Percentiles rank a stretch among this genome's conserved stretches.
These are phyloP conservation scores for Collariella sp. DNA, from an alignment of 495 filamentous ascomycete genomes.

Conservation along the genomic window DNA sequence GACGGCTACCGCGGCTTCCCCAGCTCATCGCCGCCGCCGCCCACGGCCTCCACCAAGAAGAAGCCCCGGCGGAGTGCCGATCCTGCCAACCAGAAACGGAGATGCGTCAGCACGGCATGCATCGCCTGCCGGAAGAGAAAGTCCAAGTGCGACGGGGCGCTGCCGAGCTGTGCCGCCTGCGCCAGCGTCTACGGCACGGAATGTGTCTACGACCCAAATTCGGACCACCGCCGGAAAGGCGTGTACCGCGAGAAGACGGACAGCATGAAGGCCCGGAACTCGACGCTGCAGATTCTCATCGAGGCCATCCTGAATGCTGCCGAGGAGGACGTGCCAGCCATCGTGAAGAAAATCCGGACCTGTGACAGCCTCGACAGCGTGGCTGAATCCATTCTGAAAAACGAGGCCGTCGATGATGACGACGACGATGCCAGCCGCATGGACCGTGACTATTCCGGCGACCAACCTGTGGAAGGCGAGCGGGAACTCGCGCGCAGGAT, in stretches of 20 bases:
- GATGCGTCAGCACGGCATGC: conserved; percentile 90
- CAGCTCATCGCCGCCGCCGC: conserved; percentile 3
- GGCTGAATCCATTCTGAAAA: conserved; percentile 62
- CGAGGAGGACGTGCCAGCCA: conserved; percentile 69
- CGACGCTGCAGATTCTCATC: conserved; percentile 82
- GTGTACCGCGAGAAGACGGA: conserved; percentile 95
- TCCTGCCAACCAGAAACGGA: conserved; percentile 55
- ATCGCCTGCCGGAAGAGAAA: conserved; percentile 86
- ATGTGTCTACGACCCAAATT: conserved; percentile 90
- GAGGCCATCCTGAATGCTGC: conserved; percentile 87
- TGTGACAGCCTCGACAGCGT: conserved; percentile 89
- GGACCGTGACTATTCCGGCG: conserved; percentile 31
- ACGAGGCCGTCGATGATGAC: conserved; percentile 36
- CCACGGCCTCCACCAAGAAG: conserved; percentile 36
- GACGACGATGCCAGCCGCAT: conserved; percentile 22
- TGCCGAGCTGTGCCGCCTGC: conserved; percentile 89
- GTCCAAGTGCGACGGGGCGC: conserved; percentile 91
- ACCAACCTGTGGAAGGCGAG: conserved; percentile 60
- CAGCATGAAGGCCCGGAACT: conserved; percentile 74
- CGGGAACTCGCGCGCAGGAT: conserved; percentile 84
- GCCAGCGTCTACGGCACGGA: conserved; percentile 90
- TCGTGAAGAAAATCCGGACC: conserved; percentile 79
- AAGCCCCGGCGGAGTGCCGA: conserved; percentile 43
- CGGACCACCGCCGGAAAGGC: conserved; percentile 90
- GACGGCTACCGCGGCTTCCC: conserved; percentile 26